Conservation (phyloP, 257 asterid species). For the Ligustrum vulgare region DNA sequence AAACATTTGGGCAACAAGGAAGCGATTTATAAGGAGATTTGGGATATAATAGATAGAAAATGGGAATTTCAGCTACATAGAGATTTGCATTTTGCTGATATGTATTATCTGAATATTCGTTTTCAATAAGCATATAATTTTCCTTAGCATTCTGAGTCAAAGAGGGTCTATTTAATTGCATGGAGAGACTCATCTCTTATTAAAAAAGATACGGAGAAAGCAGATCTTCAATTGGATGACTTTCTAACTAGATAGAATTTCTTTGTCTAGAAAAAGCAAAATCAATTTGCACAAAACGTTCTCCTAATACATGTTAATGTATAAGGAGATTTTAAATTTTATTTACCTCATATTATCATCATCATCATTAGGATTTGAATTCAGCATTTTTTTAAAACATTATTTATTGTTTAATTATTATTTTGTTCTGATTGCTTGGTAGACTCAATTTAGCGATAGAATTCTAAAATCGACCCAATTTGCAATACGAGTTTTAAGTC, state of each 20-base stretch:
- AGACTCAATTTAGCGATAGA: not conserved
- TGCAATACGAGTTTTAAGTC: not conserved
- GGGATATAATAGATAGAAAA: too few species aligned
- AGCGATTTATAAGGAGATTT: too few species aligned
- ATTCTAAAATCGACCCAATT: not conserved
- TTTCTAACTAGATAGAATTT: too few species aligned
- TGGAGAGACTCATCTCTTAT: not conserved
- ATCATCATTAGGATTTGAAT: too few species aligned
- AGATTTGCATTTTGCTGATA: too few species aligned
- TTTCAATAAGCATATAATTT: too few species aligned
- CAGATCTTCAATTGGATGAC: not conserved
- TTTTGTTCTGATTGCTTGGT: not conserved
- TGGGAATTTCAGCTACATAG: too few species aligned
- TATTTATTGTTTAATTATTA: too few species aligned
- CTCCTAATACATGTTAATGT: not conserved
- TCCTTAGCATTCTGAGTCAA: not conserved
- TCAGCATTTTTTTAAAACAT: too few species aligned
- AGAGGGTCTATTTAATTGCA: not conserved
- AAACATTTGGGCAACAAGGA: too few species aligned
- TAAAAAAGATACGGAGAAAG: not conserved
- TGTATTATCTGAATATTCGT: too few species aligned
- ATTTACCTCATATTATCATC: not conserved
- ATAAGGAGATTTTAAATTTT: too few species aligned
- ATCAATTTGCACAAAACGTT: not conserved
- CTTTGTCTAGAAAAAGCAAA: not conserved